phyloP scores from a whole-genome alignment of 129 eudicot genomes.

The Lonicera japonica region DNA sequence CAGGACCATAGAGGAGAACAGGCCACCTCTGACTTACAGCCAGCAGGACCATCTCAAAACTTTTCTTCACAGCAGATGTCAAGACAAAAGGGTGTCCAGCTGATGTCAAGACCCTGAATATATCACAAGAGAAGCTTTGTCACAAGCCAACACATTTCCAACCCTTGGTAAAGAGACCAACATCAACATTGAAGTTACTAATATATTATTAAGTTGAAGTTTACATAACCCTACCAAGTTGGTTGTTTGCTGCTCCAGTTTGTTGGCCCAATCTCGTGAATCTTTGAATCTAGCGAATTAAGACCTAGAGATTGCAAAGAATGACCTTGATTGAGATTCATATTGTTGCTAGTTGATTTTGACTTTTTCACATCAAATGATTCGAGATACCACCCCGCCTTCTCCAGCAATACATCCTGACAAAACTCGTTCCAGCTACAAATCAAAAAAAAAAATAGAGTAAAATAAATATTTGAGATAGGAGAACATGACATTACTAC shows the following conservation, averaged over 20 bases:
- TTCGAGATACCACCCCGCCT: constrained; percentile 79
- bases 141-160: constrained; percentile 4
- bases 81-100: constrained; percentile 55
- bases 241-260: constrained; percentile 24
- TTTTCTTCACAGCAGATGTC: constrained; percentile 61
- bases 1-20: constrained; percentile 91
- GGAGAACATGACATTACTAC: not conserved
- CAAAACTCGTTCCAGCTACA: constrained; percentile 77
- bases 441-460: not conserved
- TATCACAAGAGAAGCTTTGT: not conserved
- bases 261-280: constrained; percentile 19
- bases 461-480: not conserved
- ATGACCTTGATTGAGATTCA: not conserved
- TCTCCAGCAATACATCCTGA: constrained; percentile 72
- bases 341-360: constrained; percentile 14
- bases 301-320: constrained; percentile 5
- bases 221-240: constrained; percentile 27
- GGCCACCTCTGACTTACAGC: constrained; percentile 98
- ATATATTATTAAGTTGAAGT: not conserved
- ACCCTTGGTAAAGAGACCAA: not conserved
- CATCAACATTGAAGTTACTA: not conserved
- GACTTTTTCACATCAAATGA: constrained; percentile 22
- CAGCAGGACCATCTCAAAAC: constrained; percentile 82
- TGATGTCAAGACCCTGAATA: constrained; percentile 34
- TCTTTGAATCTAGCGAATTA: constrained; percentile 17